Evolutionary conservation across 352 stramenopile species (phyloP), one percentile per base, ranked within the genome.

Genomic region (Pythium chondricola): DNA sequence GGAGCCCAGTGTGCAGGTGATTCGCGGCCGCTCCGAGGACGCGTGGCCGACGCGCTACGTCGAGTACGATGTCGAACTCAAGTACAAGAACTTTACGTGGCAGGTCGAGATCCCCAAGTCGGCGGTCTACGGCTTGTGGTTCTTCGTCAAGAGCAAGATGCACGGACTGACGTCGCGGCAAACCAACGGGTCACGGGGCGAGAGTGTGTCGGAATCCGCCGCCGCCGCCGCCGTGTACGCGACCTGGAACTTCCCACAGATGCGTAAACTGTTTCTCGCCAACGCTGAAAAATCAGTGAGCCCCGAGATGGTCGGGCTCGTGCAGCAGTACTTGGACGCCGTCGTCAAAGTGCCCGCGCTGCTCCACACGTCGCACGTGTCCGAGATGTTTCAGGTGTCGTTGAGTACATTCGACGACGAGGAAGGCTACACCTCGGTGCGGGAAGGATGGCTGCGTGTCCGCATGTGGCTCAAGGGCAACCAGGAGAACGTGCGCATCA

Each of bases 71-170:
- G 68, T 93, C 13, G 74, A 93, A 67, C 71, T 92, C 63, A 40
- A 58, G 39, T 93, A 93, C 75, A 84, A 78, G 44, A 75, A 58
- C 18, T 88, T 82, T 27, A 84, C 67, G 60, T 90, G 82, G 79
- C 76, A 88, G 33, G 78, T 90, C n/a, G 81, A 90, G 60, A 83
- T 91, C 48, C 66, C 82, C 35, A 93, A 91, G 61, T 88, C 71
- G 30, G 77, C 71, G 22, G 69, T 93, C 18, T 89, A 84, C 21
- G 82, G 79, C 17, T 62, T 93, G 16, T 93, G 82, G 82, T 88
- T 93, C 49, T 85, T 85, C 54, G 86, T 93, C 54, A 93, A 93
- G 52, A 87, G 74, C 37, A 78, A 79, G 13, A 77, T 78, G 32
- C 71, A 88, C 52, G 31, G 51, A 0, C 46, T 86, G 32, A 63